Conservation (phyloP, 495 filamentous ascomycete species). For the Podospora tetraspora region DNA sequence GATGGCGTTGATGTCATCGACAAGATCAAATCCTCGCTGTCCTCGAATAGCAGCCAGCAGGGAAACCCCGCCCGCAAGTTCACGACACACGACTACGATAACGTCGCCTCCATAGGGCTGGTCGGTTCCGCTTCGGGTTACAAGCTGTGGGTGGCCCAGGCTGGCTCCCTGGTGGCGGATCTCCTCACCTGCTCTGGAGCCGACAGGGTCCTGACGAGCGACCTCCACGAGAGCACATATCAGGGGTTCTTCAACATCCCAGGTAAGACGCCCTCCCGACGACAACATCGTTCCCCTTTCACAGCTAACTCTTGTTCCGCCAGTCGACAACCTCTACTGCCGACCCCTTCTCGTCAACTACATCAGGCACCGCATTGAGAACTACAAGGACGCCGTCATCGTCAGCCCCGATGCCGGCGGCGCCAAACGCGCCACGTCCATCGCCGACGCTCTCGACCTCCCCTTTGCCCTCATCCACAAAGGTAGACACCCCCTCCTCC, state of each 20-base stretch:
- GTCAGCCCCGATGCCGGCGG: conserved; percentile 97
- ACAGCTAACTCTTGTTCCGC: background rate
- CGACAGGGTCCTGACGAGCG: conserved; percentile 94
- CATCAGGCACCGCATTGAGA: conserved; percentile 81
- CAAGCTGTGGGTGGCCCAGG: conserved; percentile 96
- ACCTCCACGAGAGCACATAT: conserved; percentile 68
- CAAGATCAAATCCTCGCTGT: conserved; percentile 42
- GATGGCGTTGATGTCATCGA: conserved; percentile 63
- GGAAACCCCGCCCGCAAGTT: conserved; percentile 19
- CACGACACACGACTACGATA: conserved; percentile 55
- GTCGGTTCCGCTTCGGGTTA: conserved; percentile 84
- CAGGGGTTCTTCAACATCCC: conserved; percentile 98
- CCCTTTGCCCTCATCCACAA: conserved; percentile 98
- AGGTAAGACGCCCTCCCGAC: conserved; percentile 5
- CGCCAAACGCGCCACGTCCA: conserved; percentile 94
- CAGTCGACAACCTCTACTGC: conserved; percentile 90
- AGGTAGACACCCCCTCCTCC: conserved; percentile 33
- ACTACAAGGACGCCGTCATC: conserved; percentile 82
- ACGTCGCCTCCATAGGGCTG: conserved; percentile 43
- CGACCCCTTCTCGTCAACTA: conserved; percentile 82
- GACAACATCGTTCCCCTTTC: background rate
- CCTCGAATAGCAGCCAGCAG: background rate
- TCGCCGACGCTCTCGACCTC: conserved; percentile 88
- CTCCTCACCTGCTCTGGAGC: conserved; percentile 91
- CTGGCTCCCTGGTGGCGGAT: conserved; percentile 89